Conservation (phyloP, 2,329 filamentous ascomycete genomes). For the Penicillium sp. region DNA sequence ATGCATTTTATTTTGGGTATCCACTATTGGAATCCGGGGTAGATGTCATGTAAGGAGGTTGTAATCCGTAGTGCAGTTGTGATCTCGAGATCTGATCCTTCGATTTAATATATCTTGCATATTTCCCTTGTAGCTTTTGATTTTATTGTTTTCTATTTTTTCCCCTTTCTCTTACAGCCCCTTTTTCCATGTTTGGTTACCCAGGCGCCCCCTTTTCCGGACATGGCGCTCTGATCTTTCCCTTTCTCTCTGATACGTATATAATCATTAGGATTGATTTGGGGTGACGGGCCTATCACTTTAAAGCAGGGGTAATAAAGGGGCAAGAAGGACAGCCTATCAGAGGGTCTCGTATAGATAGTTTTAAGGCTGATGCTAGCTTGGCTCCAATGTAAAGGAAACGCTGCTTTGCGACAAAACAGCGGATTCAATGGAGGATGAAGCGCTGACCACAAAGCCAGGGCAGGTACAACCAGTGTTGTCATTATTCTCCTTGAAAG, state of each 20-base stretch:
- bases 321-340: neutral
- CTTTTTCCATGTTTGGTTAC: neutral
- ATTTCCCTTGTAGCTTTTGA: neutral
- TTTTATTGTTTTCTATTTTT: neutral
- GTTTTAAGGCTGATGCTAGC: neutral
- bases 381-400: too few relatives aligned
- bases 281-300: neutral
- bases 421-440: too few relatives aligned
- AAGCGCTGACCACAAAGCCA: too few relatives aligned
- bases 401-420: too few relatives aligned
- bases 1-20: neutral
- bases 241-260: neutral
- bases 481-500: too few relatives aligned
- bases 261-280: neutral
- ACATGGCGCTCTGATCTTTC: neutral
- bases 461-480: too few relatives aligned
- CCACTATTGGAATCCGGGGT: constrained; percentile 12
- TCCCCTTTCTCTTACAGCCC: neutral
- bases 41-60: constrained; percentile 5
- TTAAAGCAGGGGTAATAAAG: neutral
- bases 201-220: neutral
- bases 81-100: neutral
- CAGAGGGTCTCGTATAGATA: neutral
- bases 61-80: neutral
- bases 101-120: neutral